Evolutionary conservation across 2,329 filamentous ascomycete genomes (phyloP), one percentile per base, ranked within the genome.

Genomic region (Sporothrix brasiliensis): DNA sequence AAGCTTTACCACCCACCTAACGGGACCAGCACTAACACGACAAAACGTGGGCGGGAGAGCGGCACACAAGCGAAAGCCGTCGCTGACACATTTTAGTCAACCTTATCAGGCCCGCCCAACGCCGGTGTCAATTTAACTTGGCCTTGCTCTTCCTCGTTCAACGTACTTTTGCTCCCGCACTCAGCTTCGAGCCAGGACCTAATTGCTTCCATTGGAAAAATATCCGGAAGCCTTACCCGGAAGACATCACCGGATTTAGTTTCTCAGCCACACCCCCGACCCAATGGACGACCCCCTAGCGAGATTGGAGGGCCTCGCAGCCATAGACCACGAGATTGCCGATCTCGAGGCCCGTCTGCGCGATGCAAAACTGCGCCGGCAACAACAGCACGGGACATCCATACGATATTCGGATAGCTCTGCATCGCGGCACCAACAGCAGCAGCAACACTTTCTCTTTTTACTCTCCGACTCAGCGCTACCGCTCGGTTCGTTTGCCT

Each of bases 401-500:
- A 4, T 27, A 58, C 24, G 39, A 41, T 19, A 44, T 1, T 41
- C 34, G 1, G 13, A 47, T 4, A 16, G 2, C 41, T 68, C 53
- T 27, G 44, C 63, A 41, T 73, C 24, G n/a, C 73, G 72, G 70
- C 75, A 44, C 74, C 79, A 30, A 77, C 68, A 54, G 56, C 47
- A 58, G 53, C 71, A 85, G 39, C 92, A 9, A 16, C 49, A 94
- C 79, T 89, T 91, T 74, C 86, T 93, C 50, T 87, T 94, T 44
- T 84, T 95, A 3, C 88, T 94, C 65, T 88, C 92, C 63, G 92
- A 95, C 82, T 94, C 92, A 1, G 91, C 91, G 16, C 87, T 95
- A 2, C 92, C 92, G 0, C 84, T 95, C 0, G 92, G 92, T 70
- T 92, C 92, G n/a, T 95, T 95, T 80, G 92, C 92, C 76, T 95